Evolutionary conservation across 345 rosid species (phyloP).

Genomic region (Combretum micranthum): DNA sequence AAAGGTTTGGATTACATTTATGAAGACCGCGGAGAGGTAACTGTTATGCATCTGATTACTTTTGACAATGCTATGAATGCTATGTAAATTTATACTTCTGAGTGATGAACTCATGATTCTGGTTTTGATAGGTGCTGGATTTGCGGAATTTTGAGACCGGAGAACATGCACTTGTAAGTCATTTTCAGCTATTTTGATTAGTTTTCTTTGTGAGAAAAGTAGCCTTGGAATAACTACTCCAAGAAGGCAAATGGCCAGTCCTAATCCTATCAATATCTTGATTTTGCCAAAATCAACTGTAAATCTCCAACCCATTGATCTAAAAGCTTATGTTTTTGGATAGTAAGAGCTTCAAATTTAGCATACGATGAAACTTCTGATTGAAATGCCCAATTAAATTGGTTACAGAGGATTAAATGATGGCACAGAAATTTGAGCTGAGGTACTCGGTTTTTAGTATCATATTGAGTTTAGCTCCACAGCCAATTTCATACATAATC

Average conservation of each 20-base stretch:
- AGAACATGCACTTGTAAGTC: slow-evolving; percentile 87
- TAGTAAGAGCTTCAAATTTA: background rate
- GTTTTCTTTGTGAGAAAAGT: background rate
- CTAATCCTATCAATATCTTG: too few species aligned
- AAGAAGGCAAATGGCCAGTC: too few species aligned
- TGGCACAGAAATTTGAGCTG: too few species aligned
- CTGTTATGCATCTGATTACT: background rate
- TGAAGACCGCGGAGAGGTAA: slow-evolving; percentile 95
- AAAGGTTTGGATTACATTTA: slow-evolving; percentile 91
- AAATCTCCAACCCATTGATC: too few species aligned
- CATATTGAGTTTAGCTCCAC: background rate
- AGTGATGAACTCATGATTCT: background rate
- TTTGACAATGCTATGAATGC: background rate
- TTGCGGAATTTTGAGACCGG: slow-evolving; percentile 82
- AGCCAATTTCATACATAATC: too few species aligned
- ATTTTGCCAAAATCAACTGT: too few species aligned
- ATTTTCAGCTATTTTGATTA: background rate
- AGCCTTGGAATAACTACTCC: background rate
- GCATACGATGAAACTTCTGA: too few species aligned
- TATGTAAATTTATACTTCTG: too few species aligned
- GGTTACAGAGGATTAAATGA: too few species aligned
- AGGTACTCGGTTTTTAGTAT: background rate
- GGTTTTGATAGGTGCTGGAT: slow-evolving; percentile 53
- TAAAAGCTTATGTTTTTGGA: too few species aligned
- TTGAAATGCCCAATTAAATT: too few species aligned